phyloP scores from a whole-genome alignment of 768 basidiomycete genomes.

The Naganishia onofrii region DNA sequence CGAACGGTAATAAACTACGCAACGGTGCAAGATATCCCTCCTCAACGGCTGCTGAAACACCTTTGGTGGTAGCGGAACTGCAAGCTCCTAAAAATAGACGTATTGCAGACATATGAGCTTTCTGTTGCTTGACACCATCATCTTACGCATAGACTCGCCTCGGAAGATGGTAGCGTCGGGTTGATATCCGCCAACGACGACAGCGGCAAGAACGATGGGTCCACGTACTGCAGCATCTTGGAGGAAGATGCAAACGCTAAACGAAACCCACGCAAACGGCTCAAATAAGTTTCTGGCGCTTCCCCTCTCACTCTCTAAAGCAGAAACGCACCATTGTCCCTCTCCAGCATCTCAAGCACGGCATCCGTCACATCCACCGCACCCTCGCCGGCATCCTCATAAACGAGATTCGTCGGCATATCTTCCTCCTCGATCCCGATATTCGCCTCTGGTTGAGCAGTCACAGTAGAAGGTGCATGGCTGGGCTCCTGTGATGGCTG shows the following conservation, averaged over 20 bases:
- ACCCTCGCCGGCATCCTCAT: conserved; percentile 20
- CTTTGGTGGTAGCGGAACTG: conserved; percentile 53
- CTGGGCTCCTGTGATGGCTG: conserved; percentile 2
- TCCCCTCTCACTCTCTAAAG: neutral
- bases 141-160: conserved; percentile 34
- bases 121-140: neutral
- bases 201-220: conserved; percentile 38
- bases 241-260: conserved; percentile 13
- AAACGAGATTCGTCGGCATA: conserved; percentile 19
- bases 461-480: conserved; percentile 10
- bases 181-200: conserved; percentile 44
- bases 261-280: neutral
- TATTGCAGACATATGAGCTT: neutral
- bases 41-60: conserved; percentile 87
- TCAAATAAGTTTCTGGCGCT: neutral
- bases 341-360: conserved; percentile 58
- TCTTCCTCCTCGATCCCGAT: conserved; percentile 24
- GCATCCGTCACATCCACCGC: conserved; percentile 57
- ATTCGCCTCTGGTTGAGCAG: conserved; percentile 15
- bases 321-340: conserved; percentile 53
- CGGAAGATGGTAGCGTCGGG: conserved; percentile 38
- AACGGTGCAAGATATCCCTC: conserved; percentile 86
- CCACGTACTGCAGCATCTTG: neutral
- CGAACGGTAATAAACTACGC: conserved; percentile 82
- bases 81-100: conserved; percentile 32